Evolutionary conservation across 2,329 filamentous ascomycete species (phyloP).

Genomic region (Chaetothyriales sp.): DNA sequence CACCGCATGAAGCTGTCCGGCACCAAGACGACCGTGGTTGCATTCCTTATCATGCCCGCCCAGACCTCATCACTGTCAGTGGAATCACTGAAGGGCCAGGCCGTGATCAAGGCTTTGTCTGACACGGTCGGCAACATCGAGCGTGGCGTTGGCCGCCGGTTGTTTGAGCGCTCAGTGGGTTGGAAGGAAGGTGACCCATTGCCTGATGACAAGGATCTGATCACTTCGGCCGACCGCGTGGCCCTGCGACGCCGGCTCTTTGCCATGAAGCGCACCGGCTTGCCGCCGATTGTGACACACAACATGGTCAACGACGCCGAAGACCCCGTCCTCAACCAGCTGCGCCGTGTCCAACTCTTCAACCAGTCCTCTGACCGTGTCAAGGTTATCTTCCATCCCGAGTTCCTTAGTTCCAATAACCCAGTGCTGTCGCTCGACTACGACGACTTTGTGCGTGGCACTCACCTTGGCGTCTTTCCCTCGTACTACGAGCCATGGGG

Average conservation of each 20-base stretch:
- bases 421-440: slow-evolving; percentile 92
- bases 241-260: slow-evolving; percentile 81
- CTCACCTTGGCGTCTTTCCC: slow-evolving; percentile 85
- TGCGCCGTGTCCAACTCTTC: slow-evolving; percentile 90
- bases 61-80: slow-evolving; percentile 91
- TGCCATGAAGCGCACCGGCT: slow-evolving; percentile 81
- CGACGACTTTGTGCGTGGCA: slow-evolving; percentile 95
- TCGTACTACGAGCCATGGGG: slow-evolving; percentile 99
- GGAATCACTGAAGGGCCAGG: slow-evolving; percentile 89
- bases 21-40: slow-evolving; percentile 86
- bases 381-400: slow-evolving; percentile 95
- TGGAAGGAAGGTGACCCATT: slow-evolving; percentile 92
- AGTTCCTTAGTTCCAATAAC: slow-evolving; percentile 91
- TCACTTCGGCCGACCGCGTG: slow-evolving; percentile 82
- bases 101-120: slow-evolving; percentile 87
- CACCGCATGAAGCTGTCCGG: slow-evolving; percentile 73
- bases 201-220: slow-evolving; percentile 92
- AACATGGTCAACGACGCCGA: slow-evolving; percentile 94
- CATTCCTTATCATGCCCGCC: slow-evolving; percentile 97
- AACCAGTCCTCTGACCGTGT: slow-evolving; percentile 90
- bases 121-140: slow-evolving; percentile 91
- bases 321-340: slow-evolving; percentile 89
- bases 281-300: slow-evolving; percentile 94
- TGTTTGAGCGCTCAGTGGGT: slow-evolving; percentile 84
- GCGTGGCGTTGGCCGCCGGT: slow-evolving; percentile 75